Percentiles rank a stretch among this genome's conserved stretches.
phyloP scores from a whole-genome alignment of 768 basidiomycete species.

The Pleurotus citrinopileatus region DNA sequence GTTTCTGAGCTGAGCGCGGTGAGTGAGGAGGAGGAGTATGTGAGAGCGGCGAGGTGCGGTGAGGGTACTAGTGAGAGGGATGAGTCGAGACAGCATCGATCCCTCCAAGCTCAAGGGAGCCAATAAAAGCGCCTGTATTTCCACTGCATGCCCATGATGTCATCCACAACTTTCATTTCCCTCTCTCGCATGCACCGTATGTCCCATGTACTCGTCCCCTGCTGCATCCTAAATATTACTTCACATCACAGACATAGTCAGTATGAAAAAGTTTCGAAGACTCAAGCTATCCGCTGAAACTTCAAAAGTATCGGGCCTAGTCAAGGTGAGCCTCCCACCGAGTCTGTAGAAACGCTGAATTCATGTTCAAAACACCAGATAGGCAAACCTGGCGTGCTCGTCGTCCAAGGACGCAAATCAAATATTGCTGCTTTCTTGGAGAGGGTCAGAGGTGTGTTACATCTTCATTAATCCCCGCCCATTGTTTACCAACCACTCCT shows the following conservation, averaged over 20 bases:
- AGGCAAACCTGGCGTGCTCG: constrained; percentile 40
- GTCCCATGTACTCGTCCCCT: constrained; percentile 11
- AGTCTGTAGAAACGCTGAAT: background rate
- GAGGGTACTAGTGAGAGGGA: background rate
- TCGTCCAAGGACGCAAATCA: constrained; percentile 35
- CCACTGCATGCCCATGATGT: constrained; percentile 11
- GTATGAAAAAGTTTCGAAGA: constrained; percentile 37
- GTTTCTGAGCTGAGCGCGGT: constrained; percentile 13
- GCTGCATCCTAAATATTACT: background rate
- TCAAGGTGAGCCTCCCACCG: constrained; percentile 26
- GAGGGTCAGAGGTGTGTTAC: constrained; percentile 30
- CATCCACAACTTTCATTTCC: constrained; percentile 27
- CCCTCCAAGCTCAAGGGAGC: background rate
- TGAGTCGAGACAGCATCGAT: constrained; percentile 1
- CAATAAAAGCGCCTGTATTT: background rate
- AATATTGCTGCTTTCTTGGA: constrained; percentile 35
- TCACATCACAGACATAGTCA: constrained; percentile 34
- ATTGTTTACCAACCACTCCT: background rate
- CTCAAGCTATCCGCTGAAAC: constrained; percentile 36
- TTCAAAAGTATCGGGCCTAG: constrained; percentile 36
- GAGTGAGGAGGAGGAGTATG: constrained; percentile 7
- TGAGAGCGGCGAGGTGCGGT: constrained; percentile 1
- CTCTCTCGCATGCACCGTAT: constrained; percentile 43
- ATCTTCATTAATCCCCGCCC: background rate
- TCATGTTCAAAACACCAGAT: constrained; percentile 25